phyloP scores from a whole-genome alignment of 2,329 filamentous ascomycete genomes.

The Aspergillus pseudotamarii region DNA sequence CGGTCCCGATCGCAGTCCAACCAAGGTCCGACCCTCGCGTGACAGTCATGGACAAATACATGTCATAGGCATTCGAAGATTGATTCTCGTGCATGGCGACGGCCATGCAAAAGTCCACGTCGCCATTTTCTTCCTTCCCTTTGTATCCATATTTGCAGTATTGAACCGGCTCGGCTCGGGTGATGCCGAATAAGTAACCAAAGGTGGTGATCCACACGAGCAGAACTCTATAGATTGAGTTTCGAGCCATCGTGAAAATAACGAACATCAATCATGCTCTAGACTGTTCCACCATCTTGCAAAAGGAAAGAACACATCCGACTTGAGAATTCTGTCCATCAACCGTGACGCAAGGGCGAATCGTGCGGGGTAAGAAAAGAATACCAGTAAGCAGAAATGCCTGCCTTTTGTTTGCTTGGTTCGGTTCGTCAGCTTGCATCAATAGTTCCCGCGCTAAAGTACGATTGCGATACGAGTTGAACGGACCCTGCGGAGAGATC shows the following conservation, averaged over 20 bases:
- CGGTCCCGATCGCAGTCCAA: slow-evolving; percentile 15
- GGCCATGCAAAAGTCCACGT: slow-evolving; percentile 14
- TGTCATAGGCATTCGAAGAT: slow-evolving; percentile 9
- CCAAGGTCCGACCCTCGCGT: slow-evolving; percentile 11
- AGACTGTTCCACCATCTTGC: background rate
- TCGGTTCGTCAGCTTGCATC: background rate
- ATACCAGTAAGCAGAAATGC: background rate
- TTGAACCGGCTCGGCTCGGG: slow-evolving; percentile 9
- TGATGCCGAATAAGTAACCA: background rate
- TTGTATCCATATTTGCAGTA: slow-evolving; percentile 15
- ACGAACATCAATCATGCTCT: background rate
- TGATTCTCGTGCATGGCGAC: slow-evolving; percentile 11
- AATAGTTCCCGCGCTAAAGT: background rate
- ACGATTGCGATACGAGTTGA: background rate
- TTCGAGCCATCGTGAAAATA: background rate
- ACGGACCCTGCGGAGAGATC: background rate
- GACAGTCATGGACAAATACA: slow-evolving; percentile 13
- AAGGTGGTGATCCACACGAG: background rate
- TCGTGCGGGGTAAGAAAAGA: background rate
- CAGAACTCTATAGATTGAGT: background rate
- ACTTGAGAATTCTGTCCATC: background rate
- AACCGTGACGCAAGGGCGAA: background rate
- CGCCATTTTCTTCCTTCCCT: background rate
- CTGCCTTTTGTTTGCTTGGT: background rate
- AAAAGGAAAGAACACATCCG: background rate